Evolutionary conservation across 495 filamentous ascomycete species (phyloP), one percentile per base, ranked within the genome.

Genomic region (Bombardia bombarda): DNA sequence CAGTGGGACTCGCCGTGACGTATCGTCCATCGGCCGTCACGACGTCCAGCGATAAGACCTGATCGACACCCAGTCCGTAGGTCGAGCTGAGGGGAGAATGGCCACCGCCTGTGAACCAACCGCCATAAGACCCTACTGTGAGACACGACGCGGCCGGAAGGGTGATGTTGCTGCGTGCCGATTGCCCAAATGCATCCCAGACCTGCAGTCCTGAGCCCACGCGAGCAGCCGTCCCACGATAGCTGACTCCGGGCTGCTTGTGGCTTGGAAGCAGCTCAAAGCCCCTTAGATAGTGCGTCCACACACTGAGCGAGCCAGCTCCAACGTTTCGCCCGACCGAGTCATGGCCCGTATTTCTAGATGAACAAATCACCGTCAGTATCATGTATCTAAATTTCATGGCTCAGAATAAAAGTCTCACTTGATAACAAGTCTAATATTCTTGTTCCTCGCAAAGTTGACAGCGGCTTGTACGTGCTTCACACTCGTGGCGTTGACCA

Each of bases 261-360:
- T 79, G 60, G 4, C 39, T 33, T 22, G 68, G 64, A 5, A 70
- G 30, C 19, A 70, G 55, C 20, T 73, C 51, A 20, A 65, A 61
- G 9, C 52, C 55, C 50, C 76, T 74, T 32, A 76, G 52, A 25
- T 66, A 45, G 58, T 74, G 79, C 2, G 79, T 82, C 77, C 78
- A 83, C 30, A 83, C 55, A 33, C 67, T 66, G 4, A 83, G 55
- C 7, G 74, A 64, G 14, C 78, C 75, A 2, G 69, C 68, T 23
- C 77, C 71, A 0, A 52, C 46, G 1, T 55, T 72, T 49, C 77
- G 74, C 24, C 76, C 79, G 13, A 57, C 60, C 49, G 75, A 81
- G 53, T 84, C 80, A 53, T 84, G 79, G 13, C 82, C 80, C 2
- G 80, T 83, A 48, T 79, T 84, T 62, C 79, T 81, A 10, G 10